A percentile compares a stretch with the other conserved stretches of the same genome.
phyloP scores from a whole-genome alignment of 176 grass and related monocot species.

The Phyllostachys edulis region DNA sequence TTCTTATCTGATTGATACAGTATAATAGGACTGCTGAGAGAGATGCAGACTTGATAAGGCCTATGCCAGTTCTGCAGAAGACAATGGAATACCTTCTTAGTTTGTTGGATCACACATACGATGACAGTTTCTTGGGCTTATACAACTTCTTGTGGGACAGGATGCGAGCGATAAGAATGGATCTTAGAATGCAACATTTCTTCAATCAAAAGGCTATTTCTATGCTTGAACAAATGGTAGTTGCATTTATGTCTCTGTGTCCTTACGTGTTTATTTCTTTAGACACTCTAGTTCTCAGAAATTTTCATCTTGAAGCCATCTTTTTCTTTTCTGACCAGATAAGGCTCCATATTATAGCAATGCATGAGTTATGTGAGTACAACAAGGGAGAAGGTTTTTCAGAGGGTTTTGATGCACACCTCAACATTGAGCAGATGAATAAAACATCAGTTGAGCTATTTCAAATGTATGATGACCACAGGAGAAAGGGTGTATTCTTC shows the following conservation, averaged over 20 bases:
- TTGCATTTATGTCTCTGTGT: background rate
- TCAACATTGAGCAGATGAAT: slow-evolving; percentile 99
- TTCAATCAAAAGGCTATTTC: slow-evolving; percentile 76
- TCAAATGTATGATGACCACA: slow-evolving; percentile 97
- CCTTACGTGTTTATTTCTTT: slow-evolving; percentile 14
- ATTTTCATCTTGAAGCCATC: slow-evolving; percentile 1
- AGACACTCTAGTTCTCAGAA: background rate
- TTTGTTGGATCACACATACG: slow-evolving; percentile 80
- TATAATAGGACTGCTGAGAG: slow-evolving; percentile 94
- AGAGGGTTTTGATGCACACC: slow-evolving; percentile 94
- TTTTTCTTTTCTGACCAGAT: slow-evolving; percentile 61
- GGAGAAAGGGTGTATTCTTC: slow-evolving; percentile 70
- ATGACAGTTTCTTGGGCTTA: slow-evolving; percentile 71
- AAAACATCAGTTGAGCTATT: slow-evolving; percentile 95
- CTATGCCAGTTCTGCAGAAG: slow-evolving; percentile 83
- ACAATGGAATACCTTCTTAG: slow-evolving; percentile 87
- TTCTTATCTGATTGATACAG: slow-evolving; percentile 73
- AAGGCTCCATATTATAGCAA: slow-evolving; percentile 89
- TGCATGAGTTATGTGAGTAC: slow-evolving; percentile 94
- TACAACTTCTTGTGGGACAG: slow-evolving; percentile 99
- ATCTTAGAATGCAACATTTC: slow-evolving; percentile 98
- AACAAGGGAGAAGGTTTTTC: slow-evolving; percentile 92
- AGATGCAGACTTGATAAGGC: slow-evolving; percentile 85
- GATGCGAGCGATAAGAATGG: slow-evolving; percentile 97
- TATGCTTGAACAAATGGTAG: slow-evolving; percentile 99